phyloP scores from a whole-genome alignment of 2,329 filamentous ascomycete species.

The Lachnellula subtilissima region DNA sequence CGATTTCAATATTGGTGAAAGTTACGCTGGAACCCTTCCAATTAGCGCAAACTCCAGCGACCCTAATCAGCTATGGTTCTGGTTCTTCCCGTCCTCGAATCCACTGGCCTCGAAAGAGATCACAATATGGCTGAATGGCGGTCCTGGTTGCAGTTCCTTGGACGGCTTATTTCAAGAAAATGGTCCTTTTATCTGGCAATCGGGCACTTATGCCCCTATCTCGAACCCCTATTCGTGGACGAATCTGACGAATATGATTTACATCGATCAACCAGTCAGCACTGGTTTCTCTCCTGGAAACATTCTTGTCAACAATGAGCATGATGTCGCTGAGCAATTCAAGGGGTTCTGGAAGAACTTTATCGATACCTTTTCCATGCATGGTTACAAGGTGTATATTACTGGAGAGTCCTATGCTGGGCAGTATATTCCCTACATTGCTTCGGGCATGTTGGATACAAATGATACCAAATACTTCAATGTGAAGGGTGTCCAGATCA shows the following conservation, averaged over 20 bases:
- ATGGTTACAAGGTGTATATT: constrained; percentile 57
- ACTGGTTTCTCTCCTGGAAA: constrained; percentile 51
- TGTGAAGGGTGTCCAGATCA: constrained; percentile 54
- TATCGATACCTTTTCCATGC: constrained; percentile 50
- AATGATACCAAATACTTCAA: constrained; percentile 55
- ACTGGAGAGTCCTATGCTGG: constrained; percentile 60
- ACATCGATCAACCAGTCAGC: constrained; percentile 28
- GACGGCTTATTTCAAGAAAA: constrained; percentile 74
- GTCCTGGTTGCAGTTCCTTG: constrained; percentile 90
- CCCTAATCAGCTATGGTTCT: constrained; percentile 46
- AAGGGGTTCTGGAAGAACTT: constrained; percentile 61
- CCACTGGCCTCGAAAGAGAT: constrained; percentile 43
- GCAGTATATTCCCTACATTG: constrained; percentile 40
- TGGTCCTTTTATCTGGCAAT: constrained; percentile 27
- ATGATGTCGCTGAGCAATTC: constrained; percentile 51
- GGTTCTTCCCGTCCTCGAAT: constrained; percentile 51
- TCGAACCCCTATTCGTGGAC: constrained; percentile 27
- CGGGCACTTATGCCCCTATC: constrained; percentile 25
- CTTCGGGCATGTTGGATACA: constrained; percentile 44
- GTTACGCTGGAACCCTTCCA: constrained; percentile 41
- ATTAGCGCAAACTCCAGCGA: constrained; percentile 45
- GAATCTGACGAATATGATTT: constrained; percentile 28
- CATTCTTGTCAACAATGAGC: constrained; percentile 45
- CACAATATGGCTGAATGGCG: constrained; percentile 83
- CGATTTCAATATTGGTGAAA: constrained; percentile 30